Base-by-base conservation (phyloP, 2,329 filamentous ascomycete species). In the Exophiala sp. region DNA sequence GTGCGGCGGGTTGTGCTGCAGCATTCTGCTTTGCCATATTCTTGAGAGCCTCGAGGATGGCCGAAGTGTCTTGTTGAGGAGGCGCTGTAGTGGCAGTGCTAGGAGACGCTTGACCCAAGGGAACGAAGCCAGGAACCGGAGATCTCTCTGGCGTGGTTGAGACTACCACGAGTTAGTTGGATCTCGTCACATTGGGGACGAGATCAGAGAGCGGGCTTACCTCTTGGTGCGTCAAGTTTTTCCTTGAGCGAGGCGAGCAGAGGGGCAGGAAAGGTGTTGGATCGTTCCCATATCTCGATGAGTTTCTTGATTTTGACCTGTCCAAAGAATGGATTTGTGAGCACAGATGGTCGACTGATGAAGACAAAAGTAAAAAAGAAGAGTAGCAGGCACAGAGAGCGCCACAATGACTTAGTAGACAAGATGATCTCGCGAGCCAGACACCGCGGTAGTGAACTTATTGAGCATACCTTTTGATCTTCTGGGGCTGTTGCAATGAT, bases 241-340 rank as follows among this genome's bases (percentile, higher is more conserved):
- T 87, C 78, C 71, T 88, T 91, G 77, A 95, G 95, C 30, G 80
- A 81, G n/a, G 72, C 67, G 62, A 98, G 80, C 81, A 95, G 84
- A 46, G 82, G 70, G 35, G 77, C 67, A 21, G 93, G 89, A 68
- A 98, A 97, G 18, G 90, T 97, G 66, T 86, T 84, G 58, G 88
- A 88, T 65, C 93, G 93, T 67, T 96, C 90, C 93, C 93, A 98
- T 60, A 98, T 98, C 66, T 95, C 90, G 71, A 97, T 76, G 62
- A 98, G 80, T 69, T 97, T 97, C 66, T 78, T 83, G 70, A 97
- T 91, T 75, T 96, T 97, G 68, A 95, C 88, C 86, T 93, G 85
- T 75, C 82, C 66, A 66, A 58, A 65, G 64, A 66, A 62, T 27
- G 53, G 52, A 70, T 69, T 71, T 65, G 75, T 78, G 73, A 78